Evolutionary conservation across 1,284 basidiomycete genomes (phyloP).

Genomic region (Apiotrichum gracile): DNA sequence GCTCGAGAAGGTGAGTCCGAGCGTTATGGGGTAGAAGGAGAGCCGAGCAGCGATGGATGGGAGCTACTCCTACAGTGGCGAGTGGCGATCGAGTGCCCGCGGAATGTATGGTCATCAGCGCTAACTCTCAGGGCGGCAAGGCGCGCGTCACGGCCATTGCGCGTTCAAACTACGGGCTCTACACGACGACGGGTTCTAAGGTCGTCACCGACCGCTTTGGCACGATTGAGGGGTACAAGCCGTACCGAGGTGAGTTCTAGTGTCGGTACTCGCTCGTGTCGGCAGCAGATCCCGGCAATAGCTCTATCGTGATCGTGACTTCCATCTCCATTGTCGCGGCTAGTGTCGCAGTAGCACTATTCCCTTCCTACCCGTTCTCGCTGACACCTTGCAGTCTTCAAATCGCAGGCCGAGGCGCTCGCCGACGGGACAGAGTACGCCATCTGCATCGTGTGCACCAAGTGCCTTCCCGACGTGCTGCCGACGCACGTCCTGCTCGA

Average conservation of each 20-base stretch:
- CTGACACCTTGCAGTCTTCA: slow-evolving; percentile 54
- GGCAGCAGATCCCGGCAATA: too few species aligned
- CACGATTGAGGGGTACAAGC: slow-evolving; percentile 56
- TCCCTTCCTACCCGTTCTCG: neutral
- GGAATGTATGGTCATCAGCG: too few species aligned
- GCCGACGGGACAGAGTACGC: slow-evolving; percentile 55
- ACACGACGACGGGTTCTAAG: slow-evolving; percentile 52
- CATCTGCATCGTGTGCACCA: slow-evolving; percentile 64
- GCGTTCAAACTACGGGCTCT: slow-evolving; percentile 61
- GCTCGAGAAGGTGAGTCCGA: slow-evolving; percentile 50
- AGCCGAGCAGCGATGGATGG: too few species aligned
- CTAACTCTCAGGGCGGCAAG: slow-evolving; percentile 49
- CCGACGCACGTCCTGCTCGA: slow-evolving; percentile 57
- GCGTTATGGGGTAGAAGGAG: too few species aligned
- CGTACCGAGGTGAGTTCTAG: slow-evolving; percentile 55
- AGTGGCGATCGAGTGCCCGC: too few species aligned
- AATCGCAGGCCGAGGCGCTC: slow-evolving; percentile 56
- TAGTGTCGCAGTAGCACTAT: too few species aligned
- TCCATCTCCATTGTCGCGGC: too few species aligned
- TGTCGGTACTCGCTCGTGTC: too few species aligned
- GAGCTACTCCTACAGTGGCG: neutral
- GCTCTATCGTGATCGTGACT: too few species aligned
- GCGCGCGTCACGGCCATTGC: slow-evolving; percentile 69
- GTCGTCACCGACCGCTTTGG: slow-evolving; percentile 60
- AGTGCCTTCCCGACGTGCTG: slow-evolving; percentile 63